A percentile compares a stretch with the other conserved stretches of the same genome.
phyloP scores from a whole-genome alignment of 768 basidiomycete genomes.

The Agaricus subrufescens region DNA sequence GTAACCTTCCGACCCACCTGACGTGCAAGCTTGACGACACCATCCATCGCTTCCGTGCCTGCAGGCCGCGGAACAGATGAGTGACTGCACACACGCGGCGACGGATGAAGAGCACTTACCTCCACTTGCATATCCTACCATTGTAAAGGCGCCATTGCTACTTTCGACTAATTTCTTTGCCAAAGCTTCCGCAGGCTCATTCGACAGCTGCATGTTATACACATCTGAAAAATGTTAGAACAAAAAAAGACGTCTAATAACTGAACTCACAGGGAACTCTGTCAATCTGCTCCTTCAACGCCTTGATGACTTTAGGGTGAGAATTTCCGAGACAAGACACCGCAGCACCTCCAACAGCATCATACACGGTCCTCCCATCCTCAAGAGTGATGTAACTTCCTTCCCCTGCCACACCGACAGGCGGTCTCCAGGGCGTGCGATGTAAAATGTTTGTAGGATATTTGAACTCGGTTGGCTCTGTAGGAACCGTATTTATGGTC shows the following conservation, averaged over 20 bases:
- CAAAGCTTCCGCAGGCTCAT: conserved; percentile 75
- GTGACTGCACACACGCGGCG: background rate
- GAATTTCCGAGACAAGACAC: conserved; percentile 75
- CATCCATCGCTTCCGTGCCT: conserved; percentile 91
- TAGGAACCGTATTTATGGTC: conserved; percentile 5
- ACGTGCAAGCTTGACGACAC: conserved; percentile 74
- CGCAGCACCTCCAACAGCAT: conserved; percentile 84
- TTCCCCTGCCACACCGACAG: conserved; percentile 58
- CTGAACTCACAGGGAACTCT: conserved; percentile 62
- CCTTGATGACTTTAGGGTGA: conserved; percentile 66
- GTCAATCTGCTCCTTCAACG: conserved; percentile 78
- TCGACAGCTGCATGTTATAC: conserved; percentile 83
- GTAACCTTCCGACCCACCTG: conserved; percentile 43
- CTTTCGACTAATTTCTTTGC: conserved; percentile 60
- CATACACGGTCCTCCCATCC: conserved; percentile 65
- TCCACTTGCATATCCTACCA: conserved; percentile 70
- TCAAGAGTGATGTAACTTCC: conserved; percentile 72
- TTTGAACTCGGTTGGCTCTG: background rate
- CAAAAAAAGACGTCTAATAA: background rate
- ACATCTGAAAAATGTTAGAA: conserved; percentile 48
- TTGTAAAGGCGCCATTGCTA: conserved; percentile 70
- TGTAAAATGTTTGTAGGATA: conserved; percentile 42
- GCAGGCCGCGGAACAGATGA: background rate
- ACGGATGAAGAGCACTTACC: conserved; percentile 34
- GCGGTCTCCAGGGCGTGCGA: conserved; percentile 71